Percentiles rank a stretch among this genome's conserved stretches.
phyloP scores from a whole-genome alignment of 306 rosid species.

The Rosa chinensis region DNA sequence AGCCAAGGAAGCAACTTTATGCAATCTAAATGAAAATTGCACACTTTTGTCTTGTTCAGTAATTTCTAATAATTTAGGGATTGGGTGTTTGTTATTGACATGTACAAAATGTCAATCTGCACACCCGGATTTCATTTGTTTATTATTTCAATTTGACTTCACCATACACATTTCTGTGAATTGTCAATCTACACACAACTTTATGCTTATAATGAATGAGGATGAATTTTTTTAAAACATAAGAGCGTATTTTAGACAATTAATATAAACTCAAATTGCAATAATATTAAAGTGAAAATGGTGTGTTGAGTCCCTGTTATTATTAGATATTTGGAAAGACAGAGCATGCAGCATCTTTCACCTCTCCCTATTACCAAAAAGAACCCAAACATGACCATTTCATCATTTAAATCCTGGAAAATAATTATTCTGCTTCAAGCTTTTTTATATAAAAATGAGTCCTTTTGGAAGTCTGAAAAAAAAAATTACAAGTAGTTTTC shows the following conservation, averaged over 20 bases:
- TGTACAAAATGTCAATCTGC: background rate
- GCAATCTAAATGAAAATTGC: background rate
- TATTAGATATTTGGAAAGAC: background rate
- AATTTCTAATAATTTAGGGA: background rate
- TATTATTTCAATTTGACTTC: background rate
- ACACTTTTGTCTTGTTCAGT: background rate
- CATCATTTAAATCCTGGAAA: background rate
- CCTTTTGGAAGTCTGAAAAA: background rate
- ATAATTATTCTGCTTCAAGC: background rate
- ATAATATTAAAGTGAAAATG: too few species aligned
- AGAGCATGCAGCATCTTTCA: background rate
- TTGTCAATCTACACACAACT: background rate
- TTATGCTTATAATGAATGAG: background rate
- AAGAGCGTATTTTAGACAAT: background rate
- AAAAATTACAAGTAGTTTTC: background rate
- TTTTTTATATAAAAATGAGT: background rate
- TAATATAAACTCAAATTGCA: background rate
- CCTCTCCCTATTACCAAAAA: background rate
- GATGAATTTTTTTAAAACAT: background rate
- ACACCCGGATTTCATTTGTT: background rate
- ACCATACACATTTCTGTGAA: background rate
- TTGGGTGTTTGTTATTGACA: background rate
- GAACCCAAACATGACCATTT: background rate
- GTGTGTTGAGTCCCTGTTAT: background rate
- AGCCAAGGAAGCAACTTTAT: background rate